Conservation (phyloP, 345 rosid genomes). For the Populus alba region DNA sequence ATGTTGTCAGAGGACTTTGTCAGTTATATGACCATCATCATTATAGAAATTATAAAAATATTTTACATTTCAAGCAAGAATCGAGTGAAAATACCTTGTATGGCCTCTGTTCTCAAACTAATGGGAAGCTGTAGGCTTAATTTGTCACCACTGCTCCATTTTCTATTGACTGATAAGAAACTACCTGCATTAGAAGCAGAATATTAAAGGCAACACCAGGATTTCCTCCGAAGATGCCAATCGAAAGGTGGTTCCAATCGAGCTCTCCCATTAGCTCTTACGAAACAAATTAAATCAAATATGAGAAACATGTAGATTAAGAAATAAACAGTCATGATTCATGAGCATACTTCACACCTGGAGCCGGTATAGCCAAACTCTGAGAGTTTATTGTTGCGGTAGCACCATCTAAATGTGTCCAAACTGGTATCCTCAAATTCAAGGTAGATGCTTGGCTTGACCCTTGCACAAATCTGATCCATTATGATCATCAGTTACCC, state of each 20-base stretch:
- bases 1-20: constrained; percentile 2
- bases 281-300: neutral
- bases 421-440: constrained; percentile 69
- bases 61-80: neutral
- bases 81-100: constrained; percentile 52
- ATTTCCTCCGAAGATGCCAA: neutral
- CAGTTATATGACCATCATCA: neutral
- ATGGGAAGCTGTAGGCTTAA: constrained; percentile 60
- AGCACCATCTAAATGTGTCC: constrained; percentile 61
- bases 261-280: neutral
- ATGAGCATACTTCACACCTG: constrained; percentile 45
- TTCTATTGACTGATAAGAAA: constrained; percentile 45
- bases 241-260: neutral
- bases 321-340: neutral
- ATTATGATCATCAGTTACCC: neutral
- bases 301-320: neutral
- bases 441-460: constrained; percentile 47
- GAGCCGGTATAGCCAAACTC: constrained; percentile 46
- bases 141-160: constrained; percentile 60
- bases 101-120: constrained; percentile 56
- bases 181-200: constrained; percentile 44
- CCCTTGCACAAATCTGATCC: constrained; percentile 35
- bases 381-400: constrained; percentile 56
- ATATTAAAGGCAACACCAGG: neutral
- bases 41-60: neutral